Conservation (phyloP, 2,329 filamentous ascomycete species). For the Aspergillus sp. region DNA sequence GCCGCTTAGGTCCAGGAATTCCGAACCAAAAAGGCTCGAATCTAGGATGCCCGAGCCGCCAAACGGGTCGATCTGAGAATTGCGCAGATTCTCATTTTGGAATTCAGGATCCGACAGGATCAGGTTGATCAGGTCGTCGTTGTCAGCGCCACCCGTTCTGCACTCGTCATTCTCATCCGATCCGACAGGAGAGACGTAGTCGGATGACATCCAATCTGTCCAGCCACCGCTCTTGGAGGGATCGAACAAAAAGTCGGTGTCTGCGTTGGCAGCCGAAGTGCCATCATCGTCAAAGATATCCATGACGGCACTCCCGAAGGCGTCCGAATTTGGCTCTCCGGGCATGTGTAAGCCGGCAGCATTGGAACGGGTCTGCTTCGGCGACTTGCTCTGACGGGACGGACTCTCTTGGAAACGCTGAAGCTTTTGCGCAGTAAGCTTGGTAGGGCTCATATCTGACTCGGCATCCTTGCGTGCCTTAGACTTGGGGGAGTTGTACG, state of each 20-base stretch:
- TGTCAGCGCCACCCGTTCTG: conserved; percentile 9
- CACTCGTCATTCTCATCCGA: conserved; percentile 14
- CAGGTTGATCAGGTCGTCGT: conserved; percentile 27
- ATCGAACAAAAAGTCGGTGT: conserved; percentile 23
- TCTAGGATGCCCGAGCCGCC: conserved; percentile 17
- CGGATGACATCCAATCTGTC: conserved; percentile 31
- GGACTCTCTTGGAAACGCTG: conserved; percentile 23
- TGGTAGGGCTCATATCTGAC: conserved; percentile 20
- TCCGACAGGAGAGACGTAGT: conserved; percentile 25
- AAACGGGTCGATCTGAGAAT: conserved; percentile 21
- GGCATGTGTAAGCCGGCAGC: conserved; percentile 14
- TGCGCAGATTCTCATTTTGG: conserved; percentile 19
- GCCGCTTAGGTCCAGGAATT: conserved; percentile 20
- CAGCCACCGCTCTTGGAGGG: conserved; percentile 23
- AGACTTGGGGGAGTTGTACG: conserved; percentile 25
- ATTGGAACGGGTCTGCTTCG: conserved; percentile 17
- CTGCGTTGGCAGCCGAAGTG: conserved; percentile 8
- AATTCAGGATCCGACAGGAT: conserved; percentile 28
- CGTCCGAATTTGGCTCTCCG: conserved; percentile 18
- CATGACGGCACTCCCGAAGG: conserved; percentile 21
- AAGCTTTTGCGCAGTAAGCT: conserved; percentile 25
- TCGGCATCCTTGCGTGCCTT: conserved; percentile 15
- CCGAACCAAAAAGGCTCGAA: conserved; percentile 30
- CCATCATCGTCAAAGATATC: conserved; percentile 31
- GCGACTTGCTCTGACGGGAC: conserved; percentile 17